phyloP scores from a whole-genome alignment of 139 green algal genomes.

The Penium margaritaceum region DNA sequence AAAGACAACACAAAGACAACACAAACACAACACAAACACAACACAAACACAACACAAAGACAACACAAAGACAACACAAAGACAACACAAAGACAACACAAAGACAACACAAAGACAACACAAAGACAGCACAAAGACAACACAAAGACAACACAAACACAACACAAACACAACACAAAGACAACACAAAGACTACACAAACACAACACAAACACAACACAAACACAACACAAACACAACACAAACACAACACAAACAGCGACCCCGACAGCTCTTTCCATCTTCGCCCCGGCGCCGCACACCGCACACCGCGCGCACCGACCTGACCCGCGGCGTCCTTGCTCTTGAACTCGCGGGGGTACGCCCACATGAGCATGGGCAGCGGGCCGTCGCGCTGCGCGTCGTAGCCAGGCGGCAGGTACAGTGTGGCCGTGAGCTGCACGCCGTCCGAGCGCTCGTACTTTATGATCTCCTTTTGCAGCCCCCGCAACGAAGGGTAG shows the following conservation, averaged over 20 bases:
- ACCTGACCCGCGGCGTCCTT: slow-evolving; percentile 90
- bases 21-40: background rate
- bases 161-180: no score
- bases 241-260: no score
- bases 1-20: background rate
- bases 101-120: background rate
- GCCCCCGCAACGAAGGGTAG: slow-evolving; percentile 73
- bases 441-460: slow-evolving; percentile 88
- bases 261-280: no score
- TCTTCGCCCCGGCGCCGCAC: no score
- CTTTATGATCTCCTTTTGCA: slow-evolving; percentile 77
- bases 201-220: no score
- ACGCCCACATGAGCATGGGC: slow-evolving; percentile 88
- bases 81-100: no score
- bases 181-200: no score
- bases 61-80: background rate
- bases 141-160: background rate
- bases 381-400: slow-evolving; percentile 66
- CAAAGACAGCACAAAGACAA: background rate
- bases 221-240: no score
- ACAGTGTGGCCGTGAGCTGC: slow-evolving; percentile 87
- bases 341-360: slow-evolving; percentile 65
- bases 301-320: no score
- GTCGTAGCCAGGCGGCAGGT: slow-evolving; percentile 63
- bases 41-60: background rate